Conservation (phyloP, 1,139 yeast genomes). For the Geotrichum aggregatum region DNA sequence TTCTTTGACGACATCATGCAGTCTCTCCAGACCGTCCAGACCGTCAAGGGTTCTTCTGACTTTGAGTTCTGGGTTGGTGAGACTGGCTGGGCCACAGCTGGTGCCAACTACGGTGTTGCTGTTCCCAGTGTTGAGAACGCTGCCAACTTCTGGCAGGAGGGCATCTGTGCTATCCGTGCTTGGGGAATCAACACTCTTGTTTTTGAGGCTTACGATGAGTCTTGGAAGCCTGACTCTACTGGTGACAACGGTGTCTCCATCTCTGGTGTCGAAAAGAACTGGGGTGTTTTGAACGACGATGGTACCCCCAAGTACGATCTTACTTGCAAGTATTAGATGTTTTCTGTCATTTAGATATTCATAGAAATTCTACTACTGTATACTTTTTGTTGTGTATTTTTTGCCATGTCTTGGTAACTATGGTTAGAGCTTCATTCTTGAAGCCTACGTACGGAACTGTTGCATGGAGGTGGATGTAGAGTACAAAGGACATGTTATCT, state of each 20-base stretch:
- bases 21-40: conserved; percentile 82
- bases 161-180: conserved; percentile 85
- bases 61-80: conserved; percentile 93
- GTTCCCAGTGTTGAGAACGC: conserved; percentile 71
- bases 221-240: conserved; percentile 89
- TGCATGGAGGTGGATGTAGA: no score
- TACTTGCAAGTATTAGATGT: conserved; percentile 17
- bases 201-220: conserved; percentile 92
- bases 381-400: no score
- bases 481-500: no score
- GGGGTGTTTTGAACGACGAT: conserved; percentile 79
- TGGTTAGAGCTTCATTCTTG: no score
- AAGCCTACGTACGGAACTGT: no score
- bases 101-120: conserved; percentile 55
- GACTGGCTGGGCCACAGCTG: conserved; percentile 97
- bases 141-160: conserved; percentile 74
- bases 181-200: conserved; percentile 93
- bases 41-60: conserved; percentile 78
- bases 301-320: conserved; percentile 38
- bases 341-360: neutral
- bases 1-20: conserved; percentile 96
- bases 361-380: neutral
- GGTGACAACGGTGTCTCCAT: conserved; percentile 44
- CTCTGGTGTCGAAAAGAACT: conserved; percentile 79
- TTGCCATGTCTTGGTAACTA: no score